A percentile compares a stretch with the other conserved stretches of the same genome.
Evolutionary conservation across 345 rosid genomes (phyloP).

Genomic region (Citrus inodora): DNA sequence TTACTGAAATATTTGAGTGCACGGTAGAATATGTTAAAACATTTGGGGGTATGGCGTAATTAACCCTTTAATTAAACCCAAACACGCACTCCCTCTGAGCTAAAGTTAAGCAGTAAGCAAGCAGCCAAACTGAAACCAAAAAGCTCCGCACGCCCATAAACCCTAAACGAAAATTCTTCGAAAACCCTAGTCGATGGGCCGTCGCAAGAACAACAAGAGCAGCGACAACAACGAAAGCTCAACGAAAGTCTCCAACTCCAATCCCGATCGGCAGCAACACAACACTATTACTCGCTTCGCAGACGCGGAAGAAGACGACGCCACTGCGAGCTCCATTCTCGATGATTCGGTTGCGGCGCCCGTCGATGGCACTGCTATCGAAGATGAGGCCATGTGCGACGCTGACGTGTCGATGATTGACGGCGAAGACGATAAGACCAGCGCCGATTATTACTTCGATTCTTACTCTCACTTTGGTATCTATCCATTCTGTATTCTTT

Average conservation of each 20-base stretch:
- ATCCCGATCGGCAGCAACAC: slow-evolving; percentile 7
- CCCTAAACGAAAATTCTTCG: not conserved
- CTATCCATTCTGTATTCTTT: not conserved
- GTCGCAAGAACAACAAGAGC: slow-evolving; percentile 29
- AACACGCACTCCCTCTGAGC: not conserved
- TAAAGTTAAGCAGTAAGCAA: not conserved
- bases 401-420: slow-evolving; percentile 36
- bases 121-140: not conserved
- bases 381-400: slow-evolving; percentile 54
- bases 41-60: too few relatives aligned
- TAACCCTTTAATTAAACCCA: not conserved
- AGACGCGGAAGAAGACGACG: slow-evolving; percentile 40
- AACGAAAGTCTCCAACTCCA: slow-evolving; percentile 7
- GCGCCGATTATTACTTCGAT: slow-evolving; percentile 98
- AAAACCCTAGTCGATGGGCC: slow-evolving; percentile 33
- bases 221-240: slow-evolving; percentile 28
- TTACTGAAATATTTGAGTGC: accelerated
- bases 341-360: slow-evolving; percentile 28
- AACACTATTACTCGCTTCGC: slow-evolving; percentile 50
- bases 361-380: slow-evolving; percentile 26
- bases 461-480: slow-evolving; percentile 98
- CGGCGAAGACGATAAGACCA: slow-evolving; percentile 63
- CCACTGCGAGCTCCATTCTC: slow-evolving; percentile 36
- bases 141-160: not conserved
- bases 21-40: accelerated